phyloP scores from a whole-genome alignment of 179 eudicot species.

The Sideroxylon spinosum region DNA sequence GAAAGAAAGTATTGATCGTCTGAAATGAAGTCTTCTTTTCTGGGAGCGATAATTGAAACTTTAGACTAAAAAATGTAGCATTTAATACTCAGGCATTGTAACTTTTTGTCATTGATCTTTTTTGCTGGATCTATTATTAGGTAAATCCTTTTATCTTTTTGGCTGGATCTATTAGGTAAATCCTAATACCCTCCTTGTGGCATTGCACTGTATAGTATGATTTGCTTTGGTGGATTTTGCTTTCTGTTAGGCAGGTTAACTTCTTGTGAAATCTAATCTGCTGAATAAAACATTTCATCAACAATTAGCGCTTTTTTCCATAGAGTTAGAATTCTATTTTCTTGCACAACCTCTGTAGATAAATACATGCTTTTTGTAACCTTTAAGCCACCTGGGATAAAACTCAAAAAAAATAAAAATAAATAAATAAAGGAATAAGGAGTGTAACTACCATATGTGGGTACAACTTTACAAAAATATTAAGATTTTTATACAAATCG shows the following conservation, averaged over 20 bases:
- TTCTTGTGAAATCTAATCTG: background rate
- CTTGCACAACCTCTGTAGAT: background rate
- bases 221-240: slow-evolving; percentile 1
- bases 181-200: background rate
- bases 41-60: background rate
- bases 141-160: background rate
- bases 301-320: background rate
- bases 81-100: background rate
- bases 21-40: background rate
- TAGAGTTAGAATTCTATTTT: background rate
- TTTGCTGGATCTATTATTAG: background rate
- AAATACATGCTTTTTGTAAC: background rate
- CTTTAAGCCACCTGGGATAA: too few species aligned
- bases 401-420: too few species aligned
- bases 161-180: background rate
- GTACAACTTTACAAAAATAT: too few species aligned
- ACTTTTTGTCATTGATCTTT: background rate
- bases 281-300: background rate
- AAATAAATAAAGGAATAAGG: too few species aligned
- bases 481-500: too few species aligned
- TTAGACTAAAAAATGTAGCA: background rate
- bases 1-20: background rate
- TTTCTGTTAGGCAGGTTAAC: background rate
- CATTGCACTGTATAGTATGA: background rate
- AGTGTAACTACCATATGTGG: too few species aligned